Conservation (phyloP, 2,329 filamentous ascomycete genomes). For the Fusarium verrucosum region DNA sequence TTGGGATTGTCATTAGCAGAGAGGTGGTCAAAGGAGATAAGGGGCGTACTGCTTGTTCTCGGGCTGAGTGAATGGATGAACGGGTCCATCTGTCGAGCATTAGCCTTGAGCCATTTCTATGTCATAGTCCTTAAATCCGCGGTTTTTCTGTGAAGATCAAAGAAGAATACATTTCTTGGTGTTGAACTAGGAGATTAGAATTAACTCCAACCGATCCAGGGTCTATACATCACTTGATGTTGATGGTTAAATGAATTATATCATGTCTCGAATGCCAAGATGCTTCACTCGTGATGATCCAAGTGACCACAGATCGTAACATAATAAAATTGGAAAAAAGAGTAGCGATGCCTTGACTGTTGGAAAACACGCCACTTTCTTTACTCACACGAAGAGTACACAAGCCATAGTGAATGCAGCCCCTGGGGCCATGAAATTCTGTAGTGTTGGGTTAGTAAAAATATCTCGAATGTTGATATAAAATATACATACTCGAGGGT, state of each 20-base stretch:
- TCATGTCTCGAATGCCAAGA: neutral
- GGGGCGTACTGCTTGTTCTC: slow-evolving; percentile 45
- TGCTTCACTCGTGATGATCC: neutral
- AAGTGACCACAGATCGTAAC: neutral
- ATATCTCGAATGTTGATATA: fast-evolving
- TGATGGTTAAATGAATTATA: neutral
- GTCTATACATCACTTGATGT: neutral
- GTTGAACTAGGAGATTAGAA: neutral
- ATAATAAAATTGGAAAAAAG: neutral
- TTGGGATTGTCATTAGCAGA: slow-evolving; percentile 1
- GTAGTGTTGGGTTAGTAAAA: slow-evolving; percentile 8
- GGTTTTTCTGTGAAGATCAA: too few species aligned
- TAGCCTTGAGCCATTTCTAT: neutral
- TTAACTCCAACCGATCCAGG: neutral
- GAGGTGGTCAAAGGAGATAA: neutral
- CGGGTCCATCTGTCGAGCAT: slow-evolving; percentile 50
- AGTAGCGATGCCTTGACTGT: neutral
- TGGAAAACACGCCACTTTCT: slow-evolving; percentile 32
- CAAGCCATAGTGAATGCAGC: slow-evolving; percentile 65
- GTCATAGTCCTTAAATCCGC: too few species aligned
- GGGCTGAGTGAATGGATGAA: slow-evolving; percentile 53
- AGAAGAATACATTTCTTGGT: neutral
- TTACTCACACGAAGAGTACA: slow-evolving; percentile 58
- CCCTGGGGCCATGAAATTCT: slow-evolving; percentile 60
- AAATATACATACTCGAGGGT: slow-evolving; percentile 42